These are phyloP conservation scores for Neurospora cerealis DNA, from an alignment of 495 filamentous ascomycete species.

Conservation along the genomic window DNA sequence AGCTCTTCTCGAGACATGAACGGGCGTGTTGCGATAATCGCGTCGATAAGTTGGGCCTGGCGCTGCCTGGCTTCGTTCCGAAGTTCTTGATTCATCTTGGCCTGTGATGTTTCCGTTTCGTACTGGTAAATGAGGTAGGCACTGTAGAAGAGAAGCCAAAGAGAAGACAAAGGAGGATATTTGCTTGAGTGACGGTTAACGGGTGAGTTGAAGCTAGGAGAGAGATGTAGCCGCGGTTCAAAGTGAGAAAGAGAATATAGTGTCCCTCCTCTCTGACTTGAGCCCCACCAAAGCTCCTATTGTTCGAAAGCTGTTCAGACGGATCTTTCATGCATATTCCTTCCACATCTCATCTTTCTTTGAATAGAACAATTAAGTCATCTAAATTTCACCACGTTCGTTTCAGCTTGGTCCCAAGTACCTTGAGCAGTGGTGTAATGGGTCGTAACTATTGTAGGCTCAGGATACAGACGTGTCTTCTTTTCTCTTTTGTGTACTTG, in stretches of 20 bases:
- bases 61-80: background rate
- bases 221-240: background rate
- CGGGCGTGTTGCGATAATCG: background rate
- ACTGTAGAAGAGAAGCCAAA: background rate
- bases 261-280: background rate
- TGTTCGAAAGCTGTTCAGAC: background rate
- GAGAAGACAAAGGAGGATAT: background rate
- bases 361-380: background rate
- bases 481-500: background rate
- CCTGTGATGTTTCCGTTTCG: background rate
- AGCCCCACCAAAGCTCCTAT: background rate
- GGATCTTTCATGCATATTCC: background rate
- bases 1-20: background rate
- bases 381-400: background rate
- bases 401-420: background rate
- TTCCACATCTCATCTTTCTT: background rate
- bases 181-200: background rate
- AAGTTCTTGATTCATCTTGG: background rate
- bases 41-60: background rate
- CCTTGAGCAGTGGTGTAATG: background rate
- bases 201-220: background rate
- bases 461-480: background rate
- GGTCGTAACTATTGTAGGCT: background rate
- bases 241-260: background rate
- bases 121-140: background rate